These are phyloP conservation scores for Lophiotrema nucula DNA, from an alignment of 495 filamentous ascomycete species.

Conservation along the genomic window DNA sequence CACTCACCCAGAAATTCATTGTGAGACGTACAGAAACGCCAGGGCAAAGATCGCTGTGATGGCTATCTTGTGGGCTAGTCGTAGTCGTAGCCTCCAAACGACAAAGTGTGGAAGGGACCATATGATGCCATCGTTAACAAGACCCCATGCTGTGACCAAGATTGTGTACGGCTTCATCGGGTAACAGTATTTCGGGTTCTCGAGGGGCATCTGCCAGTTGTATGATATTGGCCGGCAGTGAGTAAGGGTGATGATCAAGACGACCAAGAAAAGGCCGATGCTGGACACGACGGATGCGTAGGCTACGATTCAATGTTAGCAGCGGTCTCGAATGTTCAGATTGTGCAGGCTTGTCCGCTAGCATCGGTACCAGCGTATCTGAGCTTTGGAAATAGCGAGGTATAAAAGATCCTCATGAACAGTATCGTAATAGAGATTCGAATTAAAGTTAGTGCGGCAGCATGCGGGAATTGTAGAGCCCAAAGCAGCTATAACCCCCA, in stretches of 20 bases:
- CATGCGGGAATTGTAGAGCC: constrained; percentile 15
- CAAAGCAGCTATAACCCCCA: constrained; percentile 11
- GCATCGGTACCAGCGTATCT: constrained; percentile 11
- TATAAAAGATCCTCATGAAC: constrained; percentile 23
- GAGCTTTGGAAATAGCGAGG: constrained; percentile 11
- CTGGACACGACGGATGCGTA: constrained; percentile 1
- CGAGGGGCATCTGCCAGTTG: constrained; percentile 16
- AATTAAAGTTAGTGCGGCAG: constrained; percentile 8
- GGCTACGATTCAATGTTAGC: constrained; percentile 1
- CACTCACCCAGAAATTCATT: too few species aligned
- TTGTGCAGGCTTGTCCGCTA: neutral
- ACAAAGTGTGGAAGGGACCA: constrained; percentile 26
- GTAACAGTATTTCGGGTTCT: constrained; percentile 15
- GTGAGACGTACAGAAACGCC: constrained; percentile 20
- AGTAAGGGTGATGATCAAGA: neutral
- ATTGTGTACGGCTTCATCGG: constrained; percentile 3
- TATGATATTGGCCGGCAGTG: constrained; percentile 11
- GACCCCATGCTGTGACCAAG: neutral
- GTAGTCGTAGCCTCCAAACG: constrained; percentile 19
- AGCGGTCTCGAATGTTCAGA: neutral
- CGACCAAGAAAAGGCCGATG: constrained; percentile 5
- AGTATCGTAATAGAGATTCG: constrained; percentile 21
- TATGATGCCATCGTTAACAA: constrained; percentile 13
- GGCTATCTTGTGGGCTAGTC: constrained; percentile 20
- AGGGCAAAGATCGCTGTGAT: constrained; percentile 21